Evolutionary conservation across 2,329 filamentous ascomycete genomes (phyloP), one percentile per base, ranked within the genome.

Genomic region (Whalleya microplaca): DNA sequence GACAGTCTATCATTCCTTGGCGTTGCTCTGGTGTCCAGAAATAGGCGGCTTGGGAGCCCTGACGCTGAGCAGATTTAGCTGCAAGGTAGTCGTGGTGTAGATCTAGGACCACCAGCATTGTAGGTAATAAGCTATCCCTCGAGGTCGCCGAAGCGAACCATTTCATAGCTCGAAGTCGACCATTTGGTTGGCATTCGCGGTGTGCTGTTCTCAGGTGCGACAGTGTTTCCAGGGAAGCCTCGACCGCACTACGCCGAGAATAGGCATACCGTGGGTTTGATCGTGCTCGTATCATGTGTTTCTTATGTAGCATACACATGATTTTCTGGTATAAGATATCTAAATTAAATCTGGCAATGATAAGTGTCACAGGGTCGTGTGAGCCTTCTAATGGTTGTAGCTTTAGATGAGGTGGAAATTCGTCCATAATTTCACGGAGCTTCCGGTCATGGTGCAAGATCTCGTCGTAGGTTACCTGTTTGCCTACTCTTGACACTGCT

Each of bases 311-410:
- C 20, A 96, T 84, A 66, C 92, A 96, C 66, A 96, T 83, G 18
- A 92, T 90, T 75, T 96, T 96, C 62, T 96, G 87, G 69, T 92
- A 96, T 4, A 97, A 76, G 48, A 95, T 88, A 59, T 95, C 91
- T 29, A 97, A 78, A 54, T 89, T 90, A 70, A 92, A 93, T 23
- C 93, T 87, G 49, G 93, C 89, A 77, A 96, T 89, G 55, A 97
- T 87, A 57, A 95, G 83, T 21, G 91, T 90, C 72, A 95, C 86
- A 18, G 96, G 87, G 66, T 96, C 93, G 45, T 87, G 81, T 3
- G 85, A 87, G 53, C 91, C 88, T 55, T 93, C 88, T 56, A 96
- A 80, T 0, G 88, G 82, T 29, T 88, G 86, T 63, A 96, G 80
- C 64, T 86, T 88, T 29, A 98, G 79, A 71, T 96, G 90, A 2